These are phyloP conservation scores for Magnusiomyces ingens DNA, from an alignment of 1,139 yeast species.

Conservation along the genomic window DNA sequence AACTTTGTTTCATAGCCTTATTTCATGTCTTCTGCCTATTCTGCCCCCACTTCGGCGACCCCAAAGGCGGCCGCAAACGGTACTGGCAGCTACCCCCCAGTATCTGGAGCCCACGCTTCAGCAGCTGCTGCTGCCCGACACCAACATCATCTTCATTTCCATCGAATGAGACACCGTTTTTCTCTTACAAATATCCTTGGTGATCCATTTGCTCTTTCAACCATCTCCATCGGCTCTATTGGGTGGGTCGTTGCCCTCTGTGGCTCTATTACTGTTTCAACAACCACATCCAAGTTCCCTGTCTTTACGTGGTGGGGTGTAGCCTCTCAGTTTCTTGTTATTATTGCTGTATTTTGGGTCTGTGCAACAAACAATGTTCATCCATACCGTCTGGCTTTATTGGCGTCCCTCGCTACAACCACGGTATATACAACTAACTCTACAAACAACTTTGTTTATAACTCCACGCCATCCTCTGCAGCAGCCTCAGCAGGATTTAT, in stretches of 20 bases:
- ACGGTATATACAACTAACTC: constrained; percentile 79
- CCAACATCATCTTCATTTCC: constrained; percentile 5
- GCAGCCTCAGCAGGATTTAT: constrained; percentile 94
- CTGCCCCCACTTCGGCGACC: too few relatives aligned
- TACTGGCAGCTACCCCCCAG: too few relatives aligned
- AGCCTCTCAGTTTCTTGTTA: constrained; percentile 66
- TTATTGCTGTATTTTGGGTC: constrained; percentile 48
- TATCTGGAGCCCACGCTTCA: too few relatives aligned
- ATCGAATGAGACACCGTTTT: constrained; percentile 10
- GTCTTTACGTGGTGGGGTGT: constrained; percentile 96
- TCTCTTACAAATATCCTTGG: constrained; percentile 12
- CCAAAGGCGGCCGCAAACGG: too few relatives aligned
- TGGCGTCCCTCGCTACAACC: constrained; percentile 55
- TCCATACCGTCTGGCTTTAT: constrained; percentile 57
- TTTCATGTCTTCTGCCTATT: too few relatives aligned
- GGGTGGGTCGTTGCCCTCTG: constrained; percentile 82
- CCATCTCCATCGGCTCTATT: constrained; percentile 19
- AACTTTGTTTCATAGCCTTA: too few relatives aligned
- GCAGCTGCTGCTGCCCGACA: not conserved
- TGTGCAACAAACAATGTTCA: constrained; percentile 66
- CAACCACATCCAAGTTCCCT: constrained; percentile 46
- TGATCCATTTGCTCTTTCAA: constrained; percentile 16
- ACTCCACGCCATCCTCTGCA: constrained; percentile 54
- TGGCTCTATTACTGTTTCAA: constrained; percentile 65
- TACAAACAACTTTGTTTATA: constrained; percentile 71